Evolutionary conservation across 768 basidiomycete genomes (phyloP).

Genomic region (Amylocystis lapponica): DNA sequence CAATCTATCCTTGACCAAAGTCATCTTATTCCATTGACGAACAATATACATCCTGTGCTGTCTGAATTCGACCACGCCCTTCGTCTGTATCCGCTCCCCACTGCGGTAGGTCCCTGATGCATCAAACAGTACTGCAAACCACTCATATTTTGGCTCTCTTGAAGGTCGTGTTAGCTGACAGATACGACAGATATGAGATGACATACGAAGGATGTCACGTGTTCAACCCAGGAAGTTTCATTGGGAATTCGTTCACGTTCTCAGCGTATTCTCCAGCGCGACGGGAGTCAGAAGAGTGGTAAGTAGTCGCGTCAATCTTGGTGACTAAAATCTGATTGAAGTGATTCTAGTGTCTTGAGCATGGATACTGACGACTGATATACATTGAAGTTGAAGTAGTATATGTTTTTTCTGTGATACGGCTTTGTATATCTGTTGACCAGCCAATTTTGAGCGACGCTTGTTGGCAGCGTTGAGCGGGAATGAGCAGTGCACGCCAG

Average conservation of each 20-base stretch:
- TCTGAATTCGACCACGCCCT: constrained; percentile 91
- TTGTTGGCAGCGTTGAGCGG: no score
- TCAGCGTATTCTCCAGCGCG: constrained; percentile 88
- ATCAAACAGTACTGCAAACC: neutral
- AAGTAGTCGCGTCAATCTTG: constrained; percentile 10
- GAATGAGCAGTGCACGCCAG: no score
- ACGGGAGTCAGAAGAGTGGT: constrained; percentile 83
- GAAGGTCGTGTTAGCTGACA: constrained; percentile 91
- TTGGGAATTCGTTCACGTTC: constrained; percentile 78
- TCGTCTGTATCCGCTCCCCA: constrained; percentile 90
- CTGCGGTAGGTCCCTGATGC: constrained; percentile 52
- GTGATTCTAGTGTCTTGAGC: no score
- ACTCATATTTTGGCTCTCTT: neutral
- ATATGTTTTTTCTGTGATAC: no score
- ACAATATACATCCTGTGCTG: constrained; percentile 78
- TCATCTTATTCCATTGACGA: constrained; percentile 85
- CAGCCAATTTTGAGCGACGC: no score
- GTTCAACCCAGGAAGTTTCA: constrained; percentile 94
- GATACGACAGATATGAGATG: constrained; percentile 91
- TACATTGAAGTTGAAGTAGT: no score
- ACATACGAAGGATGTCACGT: constrained; percentile 99
- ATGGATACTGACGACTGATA: no score
- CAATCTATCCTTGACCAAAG: constrained; percentile 94
- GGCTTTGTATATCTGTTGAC: no score
- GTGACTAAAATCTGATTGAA: neutral